Base-by-base conservation (phyloP, 2,329 filamentous ascomycete species). In the Ampelomyces quisqualis region DNA sequence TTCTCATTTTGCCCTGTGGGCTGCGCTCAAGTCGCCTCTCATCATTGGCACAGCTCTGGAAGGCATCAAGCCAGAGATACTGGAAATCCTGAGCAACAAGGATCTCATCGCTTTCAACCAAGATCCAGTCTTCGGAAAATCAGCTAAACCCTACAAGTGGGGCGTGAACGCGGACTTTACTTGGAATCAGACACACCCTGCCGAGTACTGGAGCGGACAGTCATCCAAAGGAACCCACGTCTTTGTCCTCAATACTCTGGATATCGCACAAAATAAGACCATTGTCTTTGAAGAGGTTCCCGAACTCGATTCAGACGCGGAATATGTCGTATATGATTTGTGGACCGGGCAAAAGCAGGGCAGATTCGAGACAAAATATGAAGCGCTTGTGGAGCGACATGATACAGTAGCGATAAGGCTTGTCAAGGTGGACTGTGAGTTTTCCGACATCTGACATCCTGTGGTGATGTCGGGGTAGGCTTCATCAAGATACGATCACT, bases 131-230 rank as follows among this genome's bases (percentile, higher is more conserved):
- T 67, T 64, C n/a, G 73, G 73, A 5, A 50, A 65, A 3, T 65
- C 67, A 1, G 63, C 66, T 6, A 58, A 57, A 48, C 67, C 64
- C 2, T 75, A 70, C 47, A 62, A 58, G n/a, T 75, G 73, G 73
- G 77, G 76, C 1, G 62, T 69, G 3, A 78, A 78, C 45, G 61
- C 69, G 0, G 71, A 77, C 49, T 73, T 70, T 54, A 76, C 75
- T 0, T 79, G 71, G 57, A 75, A 80, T 48, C 51, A 59, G 11
- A 43, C 48, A 2, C 55, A 51, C 34, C 58, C 60, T 2, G 58
- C 58, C 5, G 60, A 63, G 35, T 63, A 50, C 27, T 63, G 58
- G 60, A 55, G 52, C 23, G 58, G 60, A 1, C n/a, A 34, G 9
- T 56, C 51, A 11, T 51, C 43, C 2, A 45, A 53, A 9, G 58